phyloP scores from a whole-genome alignment of 495 filamentous ascomycete species.

The Bryoglossum gracile region DNA sequence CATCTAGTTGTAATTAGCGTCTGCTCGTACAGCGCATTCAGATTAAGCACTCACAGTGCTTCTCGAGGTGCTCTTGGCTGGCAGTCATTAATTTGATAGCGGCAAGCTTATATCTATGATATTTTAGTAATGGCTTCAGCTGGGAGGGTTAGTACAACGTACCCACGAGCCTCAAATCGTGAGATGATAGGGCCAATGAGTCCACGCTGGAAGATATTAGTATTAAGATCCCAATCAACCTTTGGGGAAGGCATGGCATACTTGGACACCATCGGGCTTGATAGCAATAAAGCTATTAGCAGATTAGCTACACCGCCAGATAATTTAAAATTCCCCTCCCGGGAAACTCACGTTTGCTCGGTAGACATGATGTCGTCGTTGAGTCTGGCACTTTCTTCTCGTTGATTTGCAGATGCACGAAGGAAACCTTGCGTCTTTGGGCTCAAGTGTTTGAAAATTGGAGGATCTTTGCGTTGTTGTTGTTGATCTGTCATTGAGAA shows the following conservation, averaged over 20 bases:
- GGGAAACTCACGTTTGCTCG: conserved; percentile 83
- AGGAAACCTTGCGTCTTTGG: conserved; percentile 40
- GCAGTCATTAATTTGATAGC: conserved; percentile 92
- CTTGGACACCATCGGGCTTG: conserved; percentile 99
- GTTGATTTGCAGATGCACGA: conserved; percentile 30
- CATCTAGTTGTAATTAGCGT: conserved; percentile 47
- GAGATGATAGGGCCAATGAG: conserved; percentile 93
- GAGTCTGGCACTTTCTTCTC: conserved; percentile 31
- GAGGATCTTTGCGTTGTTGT: conserved; percentile 31
- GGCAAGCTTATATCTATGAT: conserved; percentile 81
- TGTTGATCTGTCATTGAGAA: conserved; percentile 19
- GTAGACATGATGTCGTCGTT: conserved; percentile 62
- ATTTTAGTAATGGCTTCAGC: conserved; percentile 21
- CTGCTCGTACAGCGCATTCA: not conserved
- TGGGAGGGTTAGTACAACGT: conserved; percentile 28
- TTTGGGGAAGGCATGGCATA: conserved; percentile 37
- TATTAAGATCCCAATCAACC: conserved; percentile 2
- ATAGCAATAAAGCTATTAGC: conserved; percentile 87
- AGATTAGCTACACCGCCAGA: conserved; percentile 41
- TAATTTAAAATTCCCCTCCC: conserved; percentile 1
- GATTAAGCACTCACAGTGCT: conserved; percentile 59
- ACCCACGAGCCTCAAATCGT: conserved; percentile 94
- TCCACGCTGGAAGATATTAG: conserved; percentile 60
- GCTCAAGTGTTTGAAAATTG: conserved; percentile 39
- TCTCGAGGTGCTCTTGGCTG: conserved; percentile 87